Evolutionary conservation across 768 basidiomycete species (phyloP).

Genomic region (Mycena rebaudengoi): DNA sequence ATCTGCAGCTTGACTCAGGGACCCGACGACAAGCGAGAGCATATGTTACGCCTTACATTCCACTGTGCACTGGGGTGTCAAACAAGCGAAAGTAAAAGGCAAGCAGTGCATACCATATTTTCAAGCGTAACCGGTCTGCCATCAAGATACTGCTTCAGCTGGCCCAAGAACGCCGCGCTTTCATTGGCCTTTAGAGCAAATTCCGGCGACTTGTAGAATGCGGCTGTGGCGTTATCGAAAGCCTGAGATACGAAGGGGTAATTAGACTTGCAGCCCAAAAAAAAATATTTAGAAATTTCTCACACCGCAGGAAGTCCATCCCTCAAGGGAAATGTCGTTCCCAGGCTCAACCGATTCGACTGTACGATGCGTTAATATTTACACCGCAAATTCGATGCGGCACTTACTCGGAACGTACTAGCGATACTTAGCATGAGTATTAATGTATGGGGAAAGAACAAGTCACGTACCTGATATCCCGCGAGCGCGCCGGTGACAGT

Average conservation of each 20-base stretch:
- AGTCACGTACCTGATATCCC: conserved; percentile 63
- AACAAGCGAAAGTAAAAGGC: neutral
- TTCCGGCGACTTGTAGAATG: conserved; percentile 62
- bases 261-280: neutral
- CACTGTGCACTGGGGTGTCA: neutral
- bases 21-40: no score
- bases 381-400: conserved; percentile 8
- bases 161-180: conserved; percentile 55
- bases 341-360: conserved; percentile 72
- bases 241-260: no score
- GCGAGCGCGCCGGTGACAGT: conserved; percentile 63
- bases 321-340: conserved; percentile 71
- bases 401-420: conserved; percentile 51
- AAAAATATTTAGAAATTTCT: conserved; percentile 22
- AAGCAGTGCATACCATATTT: conserved; percentile 61
- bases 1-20: conserved; percentile 49
- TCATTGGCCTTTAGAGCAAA: conserved; percentile 58
- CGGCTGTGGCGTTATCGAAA: conserved; percentile 54
- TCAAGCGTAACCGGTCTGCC: conserved; percentile 59
- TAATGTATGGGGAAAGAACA: neutral
- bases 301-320: conserved; percentile 69
- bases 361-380: conserved; percentile 26
- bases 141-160: conserved; percentile 61
- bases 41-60: neutral
- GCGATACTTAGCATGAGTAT: neutral